Evolutionary conservation across 306 rosid genomes (phyloP), one percentile per base, ranked within the genome.

Genomic region (Sindora glabra): DNA sequence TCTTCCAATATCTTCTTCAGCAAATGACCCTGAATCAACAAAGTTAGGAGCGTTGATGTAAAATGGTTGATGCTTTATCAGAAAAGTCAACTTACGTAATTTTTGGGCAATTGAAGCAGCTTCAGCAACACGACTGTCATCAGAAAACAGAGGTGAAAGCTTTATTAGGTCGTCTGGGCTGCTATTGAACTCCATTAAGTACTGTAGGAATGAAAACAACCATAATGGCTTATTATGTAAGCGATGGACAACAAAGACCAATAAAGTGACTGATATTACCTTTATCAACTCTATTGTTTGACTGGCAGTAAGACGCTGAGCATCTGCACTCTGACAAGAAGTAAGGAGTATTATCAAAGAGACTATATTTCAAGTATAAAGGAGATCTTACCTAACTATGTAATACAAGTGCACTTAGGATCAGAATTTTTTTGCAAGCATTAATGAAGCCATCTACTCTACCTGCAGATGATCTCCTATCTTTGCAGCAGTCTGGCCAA

Each of bases 391-490:
- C 65, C 53, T 37, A 50, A 36, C 24, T 15, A 68, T 23, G 63
- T 29, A 33, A 29, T 27, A 67, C 50, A 47, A 63, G 34, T 39
- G 58, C 47, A 57, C 58, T 30, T 33, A 19, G 30, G 56, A 65
- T 37, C 39, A 14, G 7, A 65, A 49, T 41, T n/a, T 48, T 51
- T 53, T 53, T 21, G 41, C 61, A 72, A 64, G 47, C 10, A 56
- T 17, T 17, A 68, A 65, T 19, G 34, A 62, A 54, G 61, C 73
- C 34, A 64, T 62, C 70, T 73, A 64, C 41, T 67, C 66, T 81
- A 94, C 99, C 94, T 94, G 99, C 74, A 94, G 83, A 79, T 94
- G 97, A 82, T 94, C 99, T 67, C 99, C 99, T 56, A 94, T 94
- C 78, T 94, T 94, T 13, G 99, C 99, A 50, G 99, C 99, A 39